Conservation (phyloP, 2,329 filamentous ascomycete species). For the Arthrocladium fulminans region DNA sequence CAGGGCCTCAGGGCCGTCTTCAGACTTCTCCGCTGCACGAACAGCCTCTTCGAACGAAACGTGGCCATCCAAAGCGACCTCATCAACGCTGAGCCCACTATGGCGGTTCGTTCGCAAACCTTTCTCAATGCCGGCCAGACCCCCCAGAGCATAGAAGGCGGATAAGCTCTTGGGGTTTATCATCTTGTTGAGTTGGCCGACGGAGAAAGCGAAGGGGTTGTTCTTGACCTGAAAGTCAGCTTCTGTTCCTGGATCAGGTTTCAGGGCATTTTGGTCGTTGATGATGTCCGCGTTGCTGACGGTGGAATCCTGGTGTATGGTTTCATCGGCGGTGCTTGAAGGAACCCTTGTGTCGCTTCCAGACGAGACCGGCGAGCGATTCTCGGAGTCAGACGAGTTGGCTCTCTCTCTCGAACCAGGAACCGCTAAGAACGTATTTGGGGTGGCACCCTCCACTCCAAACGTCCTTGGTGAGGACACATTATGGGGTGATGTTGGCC, state of each 20-base stretch:
- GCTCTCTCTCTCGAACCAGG: conserved; percentile 55
- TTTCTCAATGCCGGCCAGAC: conserved; percentile 62
- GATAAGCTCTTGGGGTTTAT: conserved; percentile 69
- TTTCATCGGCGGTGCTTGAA: conserved; percentile 34
- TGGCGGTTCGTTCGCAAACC: conserved; percentile 59
- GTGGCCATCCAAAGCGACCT: conserved; percentile 52
- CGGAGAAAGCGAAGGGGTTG: conserved; percentile 64
- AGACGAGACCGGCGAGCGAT: conserved; percentile 40
- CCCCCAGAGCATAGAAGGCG: conserved; percentile 68
- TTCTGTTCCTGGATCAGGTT: conserved; percentile 63
- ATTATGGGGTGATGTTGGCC: conserved; percentile 60
- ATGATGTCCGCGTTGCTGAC: conserved; percentile 41
- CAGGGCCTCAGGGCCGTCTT: conserved; percentile 14
- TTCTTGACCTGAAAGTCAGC: conserved; percentile 57
- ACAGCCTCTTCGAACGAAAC: conserved; percentile 60
- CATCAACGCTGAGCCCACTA: conserved; percentile 61
- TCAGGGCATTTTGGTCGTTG: conserved; percentile 54
- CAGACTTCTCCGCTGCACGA: conserved; percentile 17
- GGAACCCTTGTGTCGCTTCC: conserved; percentile 47
- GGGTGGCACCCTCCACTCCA: conserved; percentile 42
- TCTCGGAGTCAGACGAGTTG: conserved; percentile 51
- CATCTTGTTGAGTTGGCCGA: conserved; percentile 65
- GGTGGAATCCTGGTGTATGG: conserved; percentile 29
- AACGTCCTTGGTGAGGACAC: conserved; percentile 50
- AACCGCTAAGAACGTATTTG: conserved; percentile 53